phyloP scores from a whole-genome alignment of 2,329 filamentous ascomycete species.

The Ceratocystis albifundus region DNA sequence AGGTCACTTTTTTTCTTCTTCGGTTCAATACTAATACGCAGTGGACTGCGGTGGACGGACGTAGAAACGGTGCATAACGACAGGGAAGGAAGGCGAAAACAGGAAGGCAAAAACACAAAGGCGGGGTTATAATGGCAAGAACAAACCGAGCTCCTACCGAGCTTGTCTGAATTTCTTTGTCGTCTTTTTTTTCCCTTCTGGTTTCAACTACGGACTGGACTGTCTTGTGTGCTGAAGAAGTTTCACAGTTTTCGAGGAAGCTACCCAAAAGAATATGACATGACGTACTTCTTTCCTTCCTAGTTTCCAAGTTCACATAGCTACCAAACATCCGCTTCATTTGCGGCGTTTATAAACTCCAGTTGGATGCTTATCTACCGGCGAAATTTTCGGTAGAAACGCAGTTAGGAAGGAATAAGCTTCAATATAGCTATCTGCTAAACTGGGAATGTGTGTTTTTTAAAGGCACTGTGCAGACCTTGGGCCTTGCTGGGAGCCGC shows the following conservation, averaged over 20 bases:
- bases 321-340: not conserved
- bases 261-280: not conserved
- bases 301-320: not conserved
- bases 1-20: constrained; percentile 12
- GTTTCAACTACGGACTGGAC: not conserved
- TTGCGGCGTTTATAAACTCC: constrained; percentile 3
- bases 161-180: not conserved
- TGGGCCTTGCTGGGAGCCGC: constrained; percentile 2
- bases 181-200: not conserved
- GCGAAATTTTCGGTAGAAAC: constrained; percentile 14
- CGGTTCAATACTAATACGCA: not conserved
- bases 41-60: constrained; percentile 9
- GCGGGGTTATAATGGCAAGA: constrained; percentile 2
- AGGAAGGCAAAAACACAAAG: constrained; percentile 5
- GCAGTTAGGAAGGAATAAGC: constrained; percentile 6
- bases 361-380: constrained; percentile 1
- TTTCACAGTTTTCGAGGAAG: not conserved
- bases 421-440: not conserved
- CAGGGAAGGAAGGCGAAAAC: constrained; percentile 6
- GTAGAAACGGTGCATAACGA: constrained; percentile 8
- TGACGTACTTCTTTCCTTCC: not conserved
- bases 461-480: not conserved
- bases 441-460: not conserved
- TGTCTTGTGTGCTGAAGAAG: not conserved
- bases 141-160: not conserved